Percentiles rank a stretch among this genome's conserved stretches.
Evolutionary conservation across 805 yeast species (phyloP).

Genomic region (Ogataea thermomethanolica): DNA sequence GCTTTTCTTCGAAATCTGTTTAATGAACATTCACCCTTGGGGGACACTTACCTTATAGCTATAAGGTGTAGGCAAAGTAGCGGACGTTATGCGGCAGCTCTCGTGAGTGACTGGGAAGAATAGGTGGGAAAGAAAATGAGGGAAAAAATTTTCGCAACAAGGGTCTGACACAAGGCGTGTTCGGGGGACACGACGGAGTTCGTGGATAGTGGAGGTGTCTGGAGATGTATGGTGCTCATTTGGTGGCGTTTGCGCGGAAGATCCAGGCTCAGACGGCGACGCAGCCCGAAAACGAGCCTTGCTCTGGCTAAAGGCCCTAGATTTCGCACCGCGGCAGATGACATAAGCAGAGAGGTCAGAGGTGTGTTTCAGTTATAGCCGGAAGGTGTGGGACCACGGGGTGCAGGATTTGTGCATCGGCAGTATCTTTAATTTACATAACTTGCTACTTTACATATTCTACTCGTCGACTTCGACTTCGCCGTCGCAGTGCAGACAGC

Average conservation of each 20-base stretch:
- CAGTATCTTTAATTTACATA: neutral
- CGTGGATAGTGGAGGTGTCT: too few species aligned
- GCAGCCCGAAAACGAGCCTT: neutral
- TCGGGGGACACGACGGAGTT: neutral
- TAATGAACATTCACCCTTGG: conserved; percentile 11
- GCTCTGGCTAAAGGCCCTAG: neutral
- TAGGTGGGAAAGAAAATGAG: conserved; percentile 1
- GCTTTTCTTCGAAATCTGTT: conserved; percentile 2
- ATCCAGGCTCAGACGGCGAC: too few species aligned
- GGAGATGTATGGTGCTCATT: too few species aligned
- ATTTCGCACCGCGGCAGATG: conserved; percentile 9
- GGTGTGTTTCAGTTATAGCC: too few species aligned
- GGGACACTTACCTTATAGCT: conserved; percentile 10
- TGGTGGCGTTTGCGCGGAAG: too few species aligned
- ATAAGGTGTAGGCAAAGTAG: conserved; percentile 15
- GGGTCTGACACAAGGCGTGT: neutral
- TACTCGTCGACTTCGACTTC: conserved; percentile 45
- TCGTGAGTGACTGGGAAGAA: conserved; percentile 31
- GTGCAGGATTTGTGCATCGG: too few species aligned
- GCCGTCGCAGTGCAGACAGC: conserved; percentile 59
- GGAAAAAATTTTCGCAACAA: conserved; percentile 3
- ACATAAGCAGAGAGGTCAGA: neutral
- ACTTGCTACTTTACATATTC: neutral
- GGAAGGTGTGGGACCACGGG: too few species aligned
- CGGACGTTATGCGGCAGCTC: conserved; percentile 51